These are phyloP conservation scores for Vitis vinifera DNA, from an alignment of 164 flowering plant species.

Conservation along the genomic window DNA sequence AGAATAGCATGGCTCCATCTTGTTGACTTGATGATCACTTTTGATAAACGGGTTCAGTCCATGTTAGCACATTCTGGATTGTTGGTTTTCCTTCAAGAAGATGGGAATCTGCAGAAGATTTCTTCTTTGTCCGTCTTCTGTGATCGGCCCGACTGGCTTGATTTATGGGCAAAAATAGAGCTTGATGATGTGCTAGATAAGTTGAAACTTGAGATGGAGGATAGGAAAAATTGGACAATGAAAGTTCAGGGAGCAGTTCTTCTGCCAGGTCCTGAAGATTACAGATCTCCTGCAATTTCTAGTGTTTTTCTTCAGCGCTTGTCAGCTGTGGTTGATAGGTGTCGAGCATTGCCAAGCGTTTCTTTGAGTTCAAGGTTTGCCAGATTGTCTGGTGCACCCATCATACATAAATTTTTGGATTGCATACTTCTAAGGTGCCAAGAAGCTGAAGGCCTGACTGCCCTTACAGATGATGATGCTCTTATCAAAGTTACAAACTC, in stretches of 20 bases:
- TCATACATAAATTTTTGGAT: constrained; percentile 60
- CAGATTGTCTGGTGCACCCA: constrained; percentile 56
- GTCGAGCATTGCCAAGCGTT: constrained; percentile 63
- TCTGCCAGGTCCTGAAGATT: constrained; percentile 52
- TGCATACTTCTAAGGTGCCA: constrained; percentile 71
- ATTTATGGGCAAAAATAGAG: constrained; percentile 89
- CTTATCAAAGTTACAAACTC: constrained; percentile 68
- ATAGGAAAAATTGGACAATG: constrained; percentile 71
- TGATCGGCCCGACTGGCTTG: constrained; percentile 97
- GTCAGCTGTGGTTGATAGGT: constrained; percentile 72
- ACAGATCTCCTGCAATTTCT: constrained; percentile 65
- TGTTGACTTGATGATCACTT: constrained; percentile 85
- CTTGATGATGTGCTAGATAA: constrained; percentile 55
- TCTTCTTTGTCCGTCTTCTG: constrained; percentile 78
- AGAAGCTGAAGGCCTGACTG: constrained; percentile 97
- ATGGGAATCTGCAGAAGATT: constrained; percentile 51
- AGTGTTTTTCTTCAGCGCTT: constrained; percentile 41
- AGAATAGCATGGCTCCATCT: constrained; percentile 78
- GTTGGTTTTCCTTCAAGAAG: constrained; percentile 50
- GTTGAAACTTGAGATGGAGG: constrained; percentile 58
- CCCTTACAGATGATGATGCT: constrained; percentile 75
- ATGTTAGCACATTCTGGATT: constrained; percentile 68
- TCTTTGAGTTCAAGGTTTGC: constrained; percentile 66
- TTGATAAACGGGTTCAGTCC: constrained; percentile 74
- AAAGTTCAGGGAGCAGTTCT: constrained; percentile 41